A percentile compares a stretch with the other conserved stretches of the same genome.
phyloP scores from a whole-genome alignment of 2,329 filamentous ascomycete species.

The Fusarium redolens region DNA sequence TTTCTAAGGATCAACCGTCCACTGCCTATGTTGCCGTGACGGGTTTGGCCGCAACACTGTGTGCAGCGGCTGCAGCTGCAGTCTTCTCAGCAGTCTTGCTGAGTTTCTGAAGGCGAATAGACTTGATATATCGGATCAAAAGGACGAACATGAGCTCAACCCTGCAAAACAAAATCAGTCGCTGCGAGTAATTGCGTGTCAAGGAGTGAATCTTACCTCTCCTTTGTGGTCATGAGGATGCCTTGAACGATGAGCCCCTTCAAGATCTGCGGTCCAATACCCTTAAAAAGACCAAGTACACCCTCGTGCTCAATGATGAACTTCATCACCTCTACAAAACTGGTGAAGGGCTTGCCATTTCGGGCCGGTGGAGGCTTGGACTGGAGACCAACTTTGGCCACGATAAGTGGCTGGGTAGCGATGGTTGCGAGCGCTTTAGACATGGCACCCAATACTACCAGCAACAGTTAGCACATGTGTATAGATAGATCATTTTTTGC shows the following conservation, averaged over 20 bases:
- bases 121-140: conserved; percentile 83
- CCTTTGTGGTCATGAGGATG: conserved; percentile 99
- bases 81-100: conserved; percentile 73
- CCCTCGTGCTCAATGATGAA: conserved; percentile 95
- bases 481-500: not conserved
- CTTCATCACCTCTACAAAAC: conserved; percentile 92
- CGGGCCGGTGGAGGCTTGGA: conserved; percentile 88
- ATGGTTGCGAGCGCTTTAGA: conserved; percentile 95
- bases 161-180: conserved; percentile 55
- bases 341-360: conserved; percentile 91
- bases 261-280: conserved; percentile 90
- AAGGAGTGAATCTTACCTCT: conserved; percentile 69
- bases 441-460: conserved; percentile 84
- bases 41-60: conserved; percentile 55
- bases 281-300: conserved; percentile 88
- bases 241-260: conserved; percentile 96
- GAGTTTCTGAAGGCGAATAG: conserved; percentile 76
- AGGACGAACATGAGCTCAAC: conserved; percentile 91
- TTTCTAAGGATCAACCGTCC: conserved; percentile 10
- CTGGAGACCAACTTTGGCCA: conserved; percentile 96
- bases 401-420: conserved; percentile 92
- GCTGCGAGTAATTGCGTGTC: not conserved
- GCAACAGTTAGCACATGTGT: conserved; percentile 9
- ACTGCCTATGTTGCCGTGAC: conserved; percentile 33
- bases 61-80: conserved; percentile 58